Evolutionary conservation across 305 asterid species (phyloP).

Genomic region (Withania somnifera): DNA sequence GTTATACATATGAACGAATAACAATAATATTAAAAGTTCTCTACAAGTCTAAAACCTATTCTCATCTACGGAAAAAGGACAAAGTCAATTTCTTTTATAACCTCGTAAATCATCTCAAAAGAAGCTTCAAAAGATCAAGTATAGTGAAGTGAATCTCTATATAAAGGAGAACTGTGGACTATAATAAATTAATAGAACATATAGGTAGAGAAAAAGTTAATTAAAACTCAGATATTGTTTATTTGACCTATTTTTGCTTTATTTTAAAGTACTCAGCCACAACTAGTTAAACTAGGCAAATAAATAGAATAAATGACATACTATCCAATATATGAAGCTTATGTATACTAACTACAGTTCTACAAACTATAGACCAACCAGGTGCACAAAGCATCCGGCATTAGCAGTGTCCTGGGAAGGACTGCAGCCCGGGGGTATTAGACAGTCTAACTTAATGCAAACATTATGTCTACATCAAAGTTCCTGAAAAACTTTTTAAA

Average conservation of each 20-base stretch:
- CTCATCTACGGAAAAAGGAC: background rate
- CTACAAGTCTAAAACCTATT: background rate
- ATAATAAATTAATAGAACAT: background rate
- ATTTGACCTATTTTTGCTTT: background rate
- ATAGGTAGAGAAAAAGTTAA: background rate
- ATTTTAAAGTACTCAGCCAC: background rate
- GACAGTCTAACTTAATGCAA: too few species aligned
- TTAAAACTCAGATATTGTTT: background rate
- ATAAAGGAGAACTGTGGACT: background rate
- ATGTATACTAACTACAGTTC: background rate
- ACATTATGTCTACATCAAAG: too few species aligned
- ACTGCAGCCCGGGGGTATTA: too few species aligned
- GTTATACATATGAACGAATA: too few species aligned
- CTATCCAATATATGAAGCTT: background rate
- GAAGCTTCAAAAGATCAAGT: background rate
- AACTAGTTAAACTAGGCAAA: background rate
- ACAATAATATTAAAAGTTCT: too few species aligned
- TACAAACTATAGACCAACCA: too few species aligned
- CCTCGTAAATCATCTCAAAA: background rate
- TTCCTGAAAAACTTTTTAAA: too few species aligned
- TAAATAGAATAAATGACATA: background rate
- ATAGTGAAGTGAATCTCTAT: background rate
- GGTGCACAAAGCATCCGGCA: too few species aligned
- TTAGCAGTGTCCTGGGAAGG: too few species aligned
- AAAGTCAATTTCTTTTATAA: background rate